Evolutionary conservation across 2,329 filamentous ascomycete genomes (phyloP), one percentile per base, ranked within the genome.

Genomic region (Tolypocladium sp.): DNA sequence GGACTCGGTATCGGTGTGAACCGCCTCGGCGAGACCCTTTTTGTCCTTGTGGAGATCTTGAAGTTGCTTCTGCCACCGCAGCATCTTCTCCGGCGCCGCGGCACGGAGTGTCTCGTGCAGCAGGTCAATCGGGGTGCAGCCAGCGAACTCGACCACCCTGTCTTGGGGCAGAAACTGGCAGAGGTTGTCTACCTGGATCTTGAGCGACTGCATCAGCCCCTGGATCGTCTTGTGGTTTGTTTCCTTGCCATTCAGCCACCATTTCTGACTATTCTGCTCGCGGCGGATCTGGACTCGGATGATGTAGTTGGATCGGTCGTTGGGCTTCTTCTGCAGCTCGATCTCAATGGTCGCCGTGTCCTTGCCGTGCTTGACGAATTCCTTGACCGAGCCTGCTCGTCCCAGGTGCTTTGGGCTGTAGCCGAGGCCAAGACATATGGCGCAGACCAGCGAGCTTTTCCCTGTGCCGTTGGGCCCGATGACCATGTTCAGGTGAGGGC

Each of bases 381-480:
- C 92, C 58, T 88, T 87, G 60, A 93, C 79, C 17, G 91, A 86
- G 67, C 89, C 92, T 8, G 92, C 92, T 62, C 94, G 87, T 20
- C 93, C 94, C 20, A 99, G 82, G 67, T 92, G 85, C 73, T 88
- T 84, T 30, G 92, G 86, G 38, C 85, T 83, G 79, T 89, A 97
- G 55, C 94, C 94, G 33, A 99, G 77, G 2, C 94, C 94, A 17
- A 99, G 76, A 69, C 94, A 97, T 65, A 99, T 96, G 52, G 94
- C 94, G 74, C 94, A 99, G 51, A 99, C 93, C 33, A 99, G 80
- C 0, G 94, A 97, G 74, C 93, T 97, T 76, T 99, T 99, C 58
- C 94, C 94, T 0, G 94, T 97, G 40, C 94, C 94, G 68, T 99
- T 99, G n/a, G 94, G 94, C 0, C 94, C 94, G 66, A 99, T 96